Percentiles rank a stretch among this genome's conserved stretches.
phyloP scores from a whole-genome alignment of 192 early-diverging fungal genomes.

The Borealophlyctis nickersoniae region DNA sequence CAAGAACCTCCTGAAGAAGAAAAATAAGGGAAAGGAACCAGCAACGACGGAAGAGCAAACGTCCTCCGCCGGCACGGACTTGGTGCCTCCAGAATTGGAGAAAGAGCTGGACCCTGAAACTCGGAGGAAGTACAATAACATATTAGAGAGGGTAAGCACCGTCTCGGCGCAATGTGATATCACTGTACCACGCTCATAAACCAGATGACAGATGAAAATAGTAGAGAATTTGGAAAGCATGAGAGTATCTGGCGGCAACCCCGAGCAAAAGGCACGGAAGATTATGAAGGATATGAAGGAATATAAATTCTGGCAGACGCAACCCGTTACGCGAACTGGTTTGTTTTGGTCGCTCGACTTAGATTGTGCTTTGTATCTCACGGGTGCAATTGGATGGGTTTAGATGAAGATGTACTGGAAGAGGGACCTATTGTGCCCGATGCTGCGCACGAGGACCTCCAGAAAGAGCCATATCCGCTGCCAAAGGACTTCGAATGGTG shows the following conservation, averaged over 20 bases:
- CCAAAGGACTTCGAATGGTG: slow-evolving; percentile 92
- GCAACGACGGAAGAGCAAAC: no score
- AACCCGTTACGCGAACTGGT: slow-evolving; percentile 85
- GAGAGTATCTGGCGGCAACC: no score
- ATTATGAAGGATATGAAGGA: slow-evolving; percentile 37
- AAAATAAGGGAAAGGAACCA: no score
- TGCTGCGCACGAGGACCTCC: slow-evolving; percentile 71
- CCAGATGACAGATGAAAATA: slow-evolving; percentile 16
- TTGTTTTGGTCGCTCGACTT: slow-evolving; percentile 15
- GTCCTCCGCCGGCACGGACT: no score
- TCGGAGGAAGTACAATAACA: neutral
- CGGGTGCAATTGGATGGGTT: slow-evolving; percentile 17
- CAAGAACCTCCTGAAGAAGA: no score
- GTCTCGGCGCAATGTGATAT: no score
- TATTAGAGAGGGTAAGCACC: slow-evolving; percentile 5
- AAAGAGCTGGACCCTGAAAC: slow-evolving; percentile 1
- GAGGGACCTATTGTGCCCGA: slow-evolving; percentile 83
- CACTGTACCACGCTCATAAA: no score
- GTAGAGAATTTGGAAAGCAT: slow-evolving; percentile 14
- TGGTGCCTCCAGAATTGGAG: slow-evolving; percentile 1
- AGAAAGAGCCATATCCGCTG: slow-evolving; percentile 75
- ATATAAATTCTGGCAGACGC: slow-evolving; percentile 97
- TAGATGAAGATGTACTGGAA: slow-evolving; percentile 66
- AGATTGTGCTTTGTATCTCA: neutral
- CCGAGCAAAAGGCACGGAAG: slow-evolving; percentile 25